Evolutionary conservation across 768 basidiomycete species (phyloP).

Genomic region (Hydnomerulius pinastri): DNA sequence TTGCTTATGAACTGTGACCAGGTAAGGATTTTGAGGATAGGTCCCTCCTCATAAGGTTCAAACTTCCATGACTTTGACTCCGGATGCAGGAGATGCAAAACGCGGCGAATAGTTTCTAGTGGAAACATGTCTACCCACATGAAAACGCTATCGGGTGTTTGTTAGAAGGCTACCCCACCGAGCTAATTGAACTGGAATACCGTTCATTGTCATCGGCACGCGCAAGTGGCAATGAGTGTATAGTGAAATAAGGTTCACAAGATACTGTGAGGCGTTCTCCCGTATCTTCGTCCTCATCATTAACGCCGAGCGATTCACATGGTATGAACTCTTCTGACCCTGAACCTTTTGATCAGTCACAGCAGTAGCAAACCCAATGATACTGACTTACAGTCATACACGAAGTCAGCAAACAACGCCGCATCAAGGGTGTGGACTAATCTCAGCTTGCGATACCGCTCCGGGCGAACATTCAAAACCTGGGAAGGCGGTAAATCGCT

Average conservation of each 20-base stretch:
- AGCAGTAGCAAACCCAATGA: not conserved
- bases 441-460: slow-evolving; percentile 54
- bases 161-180: slow-evolving; percentile 1
- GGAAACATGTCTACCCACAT: slow-evolving; percentile 55
- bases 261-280: slow-evolving; percentile 47
- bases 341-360: slow-evolving; percentile 19
- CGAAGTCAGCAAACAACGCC: slow-evolving; percentile 31
- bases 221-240: slow-evolving; percentile 35
- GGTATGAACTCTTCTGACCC: slow-evolving; percentile 45
- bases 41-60: slow-evolving; percentile 19
- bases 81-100: slow-evolving; percentile 35
- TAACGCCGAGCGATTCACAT: slow-evolving; percentile 31
- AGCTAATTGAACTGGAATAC: slow-evolving; percentile 30
- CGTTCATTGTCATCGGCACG: slow-evolving; percentile 44
- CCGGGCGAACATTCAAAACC: slow-evolving; percentile 42
- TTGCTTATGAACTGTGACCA: slow-evolving; percentile 26
- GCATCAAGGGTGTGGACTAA: slow-evolving; percentile 40
- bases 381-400: slow-evolving; percentile 40
- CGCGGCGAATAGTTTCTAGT: slow-evolving; percentile 49
- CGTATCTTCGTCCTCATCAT: slow-evolving; percentile 40
- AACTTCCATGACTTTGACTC: slow-evolving; percentile 34
- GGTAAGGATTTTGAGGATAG: slow-evolving; percentile 24
- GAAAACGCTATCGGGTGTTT: slow-evolving; percentile 36
- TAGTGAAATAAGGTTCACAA: slow-evolving; percentile 40
- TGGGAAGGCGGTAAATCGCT: slow-evolving; percentile 21